Percentiles rank a stretch among this genome's conserved stretches.
phyloP scores from a whole-genome alignment of 208 protist genomes.

The Trypanosoma scelopori region DNA sequence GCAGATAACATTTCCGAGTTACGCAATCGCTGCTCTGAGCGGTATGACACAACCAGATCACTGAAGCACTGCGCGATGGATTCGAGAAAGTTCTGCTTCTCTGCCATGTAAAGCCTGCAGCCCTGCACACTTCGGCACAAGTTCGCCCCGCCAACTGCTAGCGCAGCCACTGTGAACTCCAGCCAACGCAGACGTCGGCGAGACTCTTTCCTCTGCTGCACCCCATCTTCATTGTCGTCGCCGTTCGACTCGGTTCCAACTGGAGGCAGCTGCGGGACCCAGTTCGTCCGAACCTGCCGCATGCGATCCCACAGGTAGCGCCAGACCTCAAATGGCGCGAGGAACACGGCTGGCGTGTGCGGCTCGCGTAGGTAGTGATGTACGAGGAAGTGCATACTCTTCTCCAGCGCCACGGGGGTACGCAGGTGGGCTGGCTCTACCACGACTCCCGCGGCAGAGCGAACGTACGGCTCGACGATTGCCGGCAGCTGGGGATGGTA shows the following conservation, averaged over 20 bases:
- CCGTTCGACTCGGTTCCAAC: conserved; percentile 18
- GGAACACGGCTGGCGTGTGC: conserved; percentile 58
- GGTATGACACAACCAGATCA: conserved; percentile 73
- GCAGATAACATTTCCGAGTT: conserved; percentile 80
- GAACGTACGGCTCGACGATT: conserved; percentile 66
- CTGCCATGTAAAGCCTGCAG: conserved; percentile 60
- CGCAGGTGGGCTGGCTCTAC: conserved; percentile 47
- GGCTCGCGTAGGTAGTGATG: conserved; percentile 77
- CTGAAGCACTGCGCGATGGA: conserved; percentile 88
- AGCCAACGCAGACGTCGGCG: conserved; percentile 69
- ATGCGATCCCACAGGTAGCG: conserved; percentile 83
- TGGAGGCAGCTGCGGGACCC: conserved; percentile 58
- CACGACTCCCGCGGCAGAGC: conserved; percentile 65
- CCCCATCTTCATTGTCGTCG: conserved; percentile 19
- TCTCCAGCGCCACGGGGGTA: conserved; percentile 70
- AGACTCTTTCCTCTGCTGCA: conserved; percentile 39
- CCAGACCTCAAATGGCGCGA: conserved; percentile 73
- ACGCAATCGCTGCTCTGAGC: conserved; percentile 52
- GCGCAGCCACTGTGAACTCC: conserved; percentile 79
- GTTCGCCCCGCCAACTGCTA: conserved; percentile 61
- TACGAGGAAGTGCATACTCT: conserved; percentile 86
- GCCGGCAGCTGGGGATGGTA: conserved; percentile 11
- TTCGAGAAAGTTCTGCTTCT: conserved; percentile 86
- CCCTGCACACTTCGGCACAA: conserved; percentile 61
- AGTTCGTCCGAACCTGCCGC: conserved; percentile 77